Base-by-base conservation (phyloP, 768 basidiomycete species). In the Cystoderma amianthinum region DNA sequence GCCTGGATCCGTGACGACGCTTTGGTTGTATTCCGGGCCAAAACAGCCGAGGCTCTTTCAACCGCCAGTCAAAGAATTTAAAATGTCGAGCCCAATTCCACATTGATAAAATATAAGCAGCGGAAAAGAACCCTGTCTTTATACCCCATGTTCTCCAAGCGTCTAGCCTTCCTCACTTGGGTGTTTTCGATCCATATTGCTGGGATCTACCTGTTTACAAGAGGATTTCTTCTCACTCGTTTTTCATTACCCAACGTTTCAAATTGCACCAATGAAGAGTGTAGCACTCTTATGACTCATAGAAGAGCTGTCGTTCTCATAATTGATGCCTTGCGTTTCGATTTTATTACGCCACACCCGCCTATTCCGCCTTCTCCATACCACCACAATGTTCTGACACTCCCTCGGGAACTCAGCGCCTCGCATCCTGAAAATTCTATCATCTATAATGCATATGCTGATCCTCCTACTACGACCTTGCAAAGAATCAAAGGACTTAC, bases 401-500 rank as follows among this genome's bases (percentile, higher is more conserved):
- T 95, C 10, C 95, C 95, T 0, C 65, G 69, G 2, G 74, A 86
- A 52, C 71, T 97, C 23, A 82, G 85, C 0, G 63, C 66, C 0
- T 52, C 62, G 2, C 61, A 73, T 12, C 94, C 96, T 0, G 57
- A 66, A 28, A 74, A 82, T 40, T 94, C 93, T 0, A 80, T 95
- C 59, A 67, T 98, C 33, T 92, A 90, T 61, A 86, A 97, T 54
- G 73, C 90, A 2, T 82, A 88, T 61, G 80, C 92, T 2, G 95
- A 99, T 54, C 95, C 96, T 0, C 96, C 96, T 0, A 99, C 96
- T 0, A 80, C 91, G 0, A 98, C 95, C 0, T 72, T 98, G 28
- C 96, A 98, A 58, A 77, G 96, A 2, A 82, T 99, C 50, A 99
- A 99, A 53, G 96, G 83, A 0, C 65, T 99, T 32, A 96, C 92